Evolutionary conservation across 2,329 filamentous ascomycete genomes (phyloP).

Genomic region (Samsoniella hepiali): DNA sequence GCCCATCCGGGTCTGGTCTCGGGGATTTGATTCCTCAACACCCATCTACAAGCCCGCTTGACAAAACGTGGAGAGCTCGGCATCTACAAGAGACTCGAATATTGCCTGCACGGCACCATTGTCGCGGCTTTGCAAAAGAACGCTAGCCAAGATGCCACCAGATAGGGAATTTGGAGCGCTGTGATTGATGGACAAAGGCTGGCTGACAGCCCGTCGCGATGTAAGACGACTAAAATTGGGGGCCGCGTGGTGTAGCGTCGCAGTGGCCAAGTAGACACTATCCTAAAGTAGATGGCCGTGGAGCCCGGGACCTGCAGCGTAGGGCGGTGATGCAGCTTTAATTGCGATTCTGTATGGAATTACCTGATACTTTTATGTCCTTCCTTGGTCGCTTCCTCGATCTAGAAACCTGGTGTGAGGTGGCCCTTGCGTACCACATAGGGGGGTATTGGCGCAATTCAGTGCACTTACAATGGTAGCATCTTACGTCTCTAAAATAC

Average conservation of each 20-base stretch:
- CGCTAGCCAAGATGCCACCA: background rate
- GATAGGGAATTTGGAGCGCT: background rate
- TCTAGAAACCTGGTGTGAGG: too few relatives aligned
- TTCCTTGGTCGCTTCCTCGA: too few relatives aligned
- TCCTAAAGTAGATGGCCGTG: background rate
- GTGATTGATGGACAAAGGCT: slow-evolving; percentile 15
- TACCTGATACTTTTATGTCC: background rate
- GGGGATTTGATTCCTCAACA: background rate
- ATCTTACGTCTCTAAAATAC: too few relatives aligned
- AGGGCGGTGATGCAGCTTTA: background rate
- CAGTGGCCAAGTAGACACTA: background rate
- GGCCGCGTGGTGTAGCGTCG: background rate
- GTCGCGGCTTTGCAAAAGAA: background rate
- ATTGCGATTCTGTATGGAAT: background rate
- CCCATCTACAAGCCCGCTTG: background rate
- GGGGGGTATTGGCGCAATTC: too few relatives aligned
- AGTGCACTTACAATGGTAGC: too few relatives aligned
- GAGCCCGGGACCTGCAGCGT: background rate
- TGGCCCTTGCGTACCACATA: too few relatives aligned
- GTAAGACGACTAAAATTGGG: background rate
- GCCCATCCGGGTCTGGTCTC: background rate
- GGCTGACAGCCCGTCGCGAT: background rate
- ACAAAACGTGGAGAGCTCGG: too few relatives aligned
- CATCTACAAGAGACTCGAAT: background rate
- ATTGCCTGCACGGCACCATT: background rate